phyloP scores from a whole-genome alignment of 192 early-diverging fungal species.

The Phlyctochytrium bullatum region DNA sequence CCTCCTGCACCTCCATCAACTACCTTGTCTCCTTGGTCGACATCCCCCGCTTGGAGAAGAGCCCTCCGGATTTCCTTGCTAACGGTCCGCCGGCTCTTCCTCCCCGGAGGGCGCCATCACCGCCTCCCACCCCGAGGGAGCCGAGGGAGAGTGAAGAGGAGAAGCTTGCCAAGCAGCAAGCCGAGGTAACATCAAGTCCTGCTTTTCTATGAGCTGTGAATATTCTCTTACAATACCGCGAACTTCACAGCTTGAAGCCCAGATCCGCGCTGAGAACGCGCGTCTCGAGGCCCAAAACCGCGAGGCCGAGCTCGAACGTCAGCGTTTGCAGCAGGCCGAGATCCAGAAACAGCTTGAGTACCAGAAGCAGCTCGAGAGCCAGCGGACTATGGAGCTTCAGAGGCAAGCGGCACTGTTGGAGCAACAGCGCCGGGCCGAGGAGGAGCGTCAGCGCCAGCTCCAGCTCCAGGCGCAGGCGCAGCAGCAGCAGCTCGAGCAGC shows the following conservation, averaged over 20 bases:
- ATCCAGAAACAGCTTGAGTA: constrained; percentile 57
- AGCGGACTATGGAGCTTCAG: constrained; percentile 64
- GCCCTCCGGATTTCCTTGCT: constrained; percentile 82
- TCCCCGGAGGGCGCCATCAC: constrained; percentile 35
- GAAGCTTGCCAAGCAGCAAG: constrained; percentile 46
- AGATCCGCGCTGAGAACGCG: constrained; percentile 26
- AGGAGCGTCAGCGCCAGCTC: constrained; percentile 70
- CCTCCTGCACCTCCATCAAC: constrained; percentile 80
- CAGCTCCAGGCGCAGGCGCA: constrained; percentile 64
- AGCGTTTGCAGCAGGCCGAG: constrained; percentile 48
- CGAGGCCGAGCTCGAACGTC: constrained; percentile 18
- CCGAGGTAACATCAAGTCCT: constrained; percentile 28
- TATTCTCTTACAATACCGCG: background rate
- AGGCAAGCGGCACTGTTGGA: constrained; percentile 71
- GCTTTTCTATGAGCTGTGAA: background rate
- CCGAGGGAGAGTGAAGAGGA: constrained; percentile 61
- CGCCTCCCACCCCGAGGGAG: constrained; percentile 50
- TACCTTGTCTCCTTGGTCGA: constrained; percentile 92
- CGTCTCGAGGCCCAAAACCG: constrained; percentile 8
- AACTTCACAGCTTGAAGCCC: constrained; percentile 20
- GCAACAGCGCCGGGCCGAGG: constrained; percentile 74
- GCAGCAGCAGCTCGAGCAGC: constrained; percentile 79
- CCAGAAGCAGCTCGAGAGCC: constrained; percentile 55
- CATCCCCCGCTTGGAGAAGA: constrained; percentile 78
- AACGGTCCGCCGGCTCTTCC: constrained; percentile 65